Percentiles rank a stretch among this genome's conserved stretches.
phyloP scores from a whole-genome alignment of 306 rosid species.

The Cercis canadensis region DNA sequence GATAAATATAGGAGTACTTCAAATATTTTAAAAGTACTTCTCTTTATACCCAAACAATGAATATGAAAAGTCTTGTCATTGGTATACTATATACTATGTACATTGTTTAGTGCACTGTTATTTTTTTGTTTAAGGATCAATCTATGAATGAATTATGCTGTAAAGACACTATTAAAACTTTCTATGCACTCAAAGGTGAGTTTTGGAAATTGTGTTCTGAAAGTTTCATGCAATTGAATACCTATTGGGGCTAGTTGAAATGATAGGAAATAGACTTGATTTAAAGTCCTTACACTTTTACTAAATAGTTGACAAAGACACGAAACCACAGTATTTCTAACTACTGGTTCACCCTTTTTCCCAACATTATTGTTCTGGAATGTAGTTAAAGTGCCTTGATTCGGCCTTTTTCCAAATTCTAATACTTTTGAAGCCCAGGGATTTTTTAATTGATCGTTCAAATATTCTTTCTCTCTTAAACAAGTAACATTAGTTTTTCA shows the following conservation, averaged over 20 bases:
- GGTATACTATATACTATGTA: background rate
- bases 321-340: background rate
- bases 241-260: no score
- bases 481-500: background rate
- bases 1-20: background rate
- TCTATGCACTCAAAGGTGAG: background rate
- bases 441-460: background rate
- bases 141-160: no score
- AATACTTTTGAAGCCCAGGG: background rate
- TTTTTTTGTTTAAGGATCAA: conserved; percentile 23
- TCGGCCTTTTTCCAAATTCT: background rate
- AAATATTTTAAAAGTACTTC: conserved; percentile 14
- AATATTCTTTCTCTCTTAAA: background rate
- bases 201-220: background rate
- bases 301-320: background rate
- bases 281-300: background rate
- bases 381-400: background rate
- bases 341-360: background rate
- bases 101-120: background rate
- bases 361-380: background rate
- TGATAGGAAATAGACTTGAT: no score
- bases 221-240: background rate
- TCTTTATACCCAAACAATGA: background rate
- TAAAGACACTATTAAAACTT: background rate
- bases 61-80: conserved; percentile 3